Percentiles rank a stretch among this genome's conserved stretches.
phyloP scores from a whole-genome alignment of 75 land plant genomes.

The Pseudotsuga menziesii region DNA sequence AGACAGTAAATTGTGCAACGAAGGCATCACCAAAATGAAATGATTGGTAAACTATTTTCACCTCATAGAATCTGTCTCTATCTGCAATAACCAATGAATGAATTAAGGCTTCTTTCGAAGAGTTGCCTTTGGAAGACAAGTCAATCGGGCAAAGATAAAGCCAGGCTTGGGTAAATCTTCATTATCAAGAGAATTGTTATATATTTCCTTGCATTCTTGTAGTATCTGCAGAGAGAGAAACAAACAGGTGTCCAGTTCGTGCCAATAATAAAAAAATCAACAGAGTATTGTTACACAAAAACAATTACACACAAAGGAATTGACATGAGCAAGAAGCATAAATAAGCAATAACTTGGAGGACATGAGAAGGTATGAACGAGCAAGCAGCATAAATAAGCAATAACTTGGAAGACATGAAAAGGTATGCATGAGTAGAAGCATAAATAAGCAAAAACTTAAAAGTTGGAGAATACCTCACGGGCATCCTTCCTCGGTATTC shows the following conservation, averaged over 20 bases:
- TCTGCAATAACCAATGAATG: too few relatives aligned
- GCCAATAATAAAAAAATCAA: neutral
- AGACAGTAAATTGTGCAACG: too few relatives aligned
- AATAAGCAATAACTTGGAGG: neutral
- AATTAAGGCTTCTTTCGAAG: slow-evolving; percentile 10
- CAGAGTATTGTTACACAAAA: too few relatives aligned
- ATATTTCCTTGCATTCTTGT: slow-evolving; percentile 85
- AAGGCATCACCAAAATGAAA: too few relatives aligned
- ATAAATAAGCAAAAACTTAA: neutral
- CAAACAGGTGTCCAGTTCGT: neutral
- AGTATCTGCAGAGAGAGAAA: slow-evolving; percentile 13
- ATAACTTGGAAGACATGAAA: neutral
- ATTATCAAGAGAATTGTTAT: slow-evolving; percentile 45
- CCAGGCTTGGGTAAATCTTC: slow-evolving; percentile 79
- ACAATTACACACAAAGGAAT: too few relatives aligned
- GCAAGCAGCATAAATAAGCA: neutral
- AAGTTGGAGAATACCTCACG: slow-evolving; percentile 56
- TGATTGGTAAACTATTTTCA: too few relatives aligned
- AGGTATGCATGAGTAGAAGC: neutral
- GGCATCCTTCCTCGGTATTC: slow-evolving; percentile 96
- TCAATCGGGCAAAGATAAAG: slow-evolving; percentile 80
- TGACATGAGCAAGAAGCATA: neutral
- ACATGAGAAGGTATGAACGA: neutral
- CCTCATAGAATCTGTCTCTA: too few relatives aligned
- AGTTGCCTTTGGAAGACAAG: slow-evolving; percentile 46